Evolutionary conservation across 441 rosid species (phyloP), one percentile per base, ranked within the genome.

Genomic region (Croton setiger): DNA sequence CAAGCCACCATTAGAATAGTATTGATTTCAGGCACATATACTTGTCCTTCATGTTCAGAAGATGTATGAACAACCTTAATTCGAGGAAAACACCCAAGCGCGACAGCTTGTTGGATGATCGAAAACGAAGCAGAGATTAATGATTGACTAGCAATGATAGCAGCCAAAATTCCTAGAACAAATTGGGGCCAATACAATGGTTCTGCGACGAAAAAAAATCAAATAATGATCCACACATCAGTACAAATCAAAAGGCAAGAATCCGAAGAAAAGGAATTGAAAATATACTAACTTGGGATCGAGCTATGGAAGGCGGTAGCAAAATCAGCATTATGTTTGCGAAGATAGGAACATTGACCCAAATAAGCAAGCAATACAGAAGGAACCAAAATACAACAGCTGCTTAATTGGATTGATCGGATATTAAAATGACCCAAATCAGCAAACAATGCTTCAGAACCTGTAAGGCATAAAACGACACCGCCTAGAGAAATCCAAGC

Each of bases 401-500:
- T 13, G 63, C 78, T 75, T 21, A 75, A 6, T 35, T 60, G 78
- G 9, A 75, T n/a, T 9, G 74, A 59, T 1, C 18, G 37, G 17
- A 75, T 20, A 31, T 69, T 51, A 55, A 75, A 75, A 39, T 75
- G 71, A 0, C 74, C 74, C 55, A 75, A n/a, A 65, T 69, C 74
- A 20, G 74, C 74, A 53, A 75, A 75, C 56, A 75, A 51, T 0
- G 78, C 74, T 65, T 75, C 64, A 12, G 74, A 59, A 74, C 85
- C 82, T 68, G 80, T 81, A 5, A 77, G 51, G 47, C 79, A 72
- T 3, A 84, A 74, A 15, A 84, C 58, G 21, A 78, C 51, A 1
- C 82, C 81, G 7, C 79, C 83, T 14, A 84, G 83, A 8, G 87
- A 81, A 33, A 79, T 72, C 81, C 81, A 79, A 1, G 75, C 81